Conservation (phyloP, 495 filamentous ascomycete genomes). For the Aspergillus ostianus region DNA sequence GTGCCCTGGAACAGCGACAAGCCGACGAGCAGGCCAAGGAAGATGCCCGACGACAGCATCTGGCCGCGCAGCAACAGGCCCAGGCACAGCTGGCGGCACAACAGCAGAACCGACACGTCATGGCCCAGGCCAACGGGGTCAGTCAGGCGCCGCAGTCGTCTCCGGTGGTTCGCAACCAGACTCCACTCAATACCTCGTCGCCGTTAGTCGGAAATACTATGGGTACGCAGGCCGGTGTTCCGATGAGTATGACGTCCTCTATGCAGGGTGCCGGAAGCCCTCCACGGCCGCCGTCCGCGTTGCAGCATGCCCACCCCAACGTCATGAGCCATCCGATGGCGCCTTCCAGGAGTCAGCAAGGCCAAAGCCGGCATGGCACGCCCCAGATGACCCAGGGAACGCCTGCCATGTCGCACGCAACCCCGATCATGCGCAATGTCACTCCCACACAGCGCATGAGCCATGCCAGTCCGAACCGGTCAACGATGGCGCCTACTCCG, state of each 20-base stretch:
- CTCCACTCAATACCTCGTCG: constrained; percentile 74
- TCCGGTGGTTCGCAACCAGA: constrained; percentile 74
- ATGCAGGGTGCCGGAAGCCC: constrained; percentile 73
- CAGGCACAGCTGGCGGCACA: constrained; percentile 50
- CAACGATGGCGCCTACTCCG: constrained; percentile 57
- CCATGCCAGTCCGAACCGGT: constrained; percentile 66
- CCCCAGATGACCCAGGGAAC: constrained; percentile 78
- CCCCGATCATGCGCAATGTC: constrained; percentile 64
- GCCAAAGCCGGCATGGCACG: constrained; percentile 70
- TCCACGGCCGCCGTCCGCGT: constrained; percentile 70
- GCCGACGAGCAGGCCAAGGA: constrained; percentile 49
- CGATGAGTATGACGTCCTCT: constrained; percentile 79
- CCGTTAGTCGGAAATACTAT: constrained; percentile 63
- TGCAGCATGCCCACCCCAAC: constrained; percentile 67
- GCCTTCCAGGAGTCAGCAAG: constrained; percentile 76
- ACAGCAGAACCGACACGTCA: constrained; percentile 44
- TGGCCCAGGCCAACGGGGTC: constrained; percentile 56
- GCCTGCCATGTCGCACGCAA: constrained; percentile 72
- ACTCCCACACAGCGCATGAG: constrained; percentile 71
- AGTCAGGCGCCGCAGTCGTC: constrained; percentile 74
- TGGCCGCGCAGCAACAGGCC: constrained; percentile 51
- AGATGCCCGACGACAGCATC: constrained; percentile 42
- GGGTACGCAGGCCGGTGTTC: constrained; percentile 53
- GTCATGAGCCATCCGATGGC: constrained; percentile 72
- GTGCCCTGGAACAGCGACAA: constrained; percentile 45